Conservation (phyloP, 2,329 filamentous ascomycete genomes). For the Aspergillus sclerotialis region DNA sequence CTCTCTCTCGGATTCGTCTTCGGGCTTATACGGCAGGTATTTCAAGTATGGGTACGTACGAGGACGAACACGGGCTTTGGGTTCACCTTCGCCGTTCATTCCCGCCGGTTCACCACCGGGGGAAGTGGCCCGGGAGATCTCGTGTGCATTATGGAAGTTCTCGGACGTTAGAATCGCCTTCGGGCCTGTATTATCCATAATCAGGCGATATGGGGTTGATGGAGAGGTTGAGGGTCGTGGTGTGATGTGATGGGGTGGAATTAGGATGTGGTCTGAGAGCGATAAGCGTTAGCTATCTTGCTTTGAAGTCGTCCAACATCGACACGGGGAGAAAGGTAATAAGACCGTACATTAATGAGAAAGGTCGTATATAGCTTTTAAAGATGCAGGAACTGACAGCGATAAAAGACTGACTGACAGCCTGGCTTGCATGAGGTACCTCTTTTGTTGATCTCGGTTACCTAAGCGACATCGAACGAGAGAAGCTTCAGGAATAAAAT, state of each 20-base stretch:
- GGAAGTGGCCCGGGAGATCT: slow-evolving; percentile 78
- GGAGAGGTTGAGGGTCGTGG: too few species aligned
- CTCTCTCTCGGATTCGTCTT: slow-evolving; percentile 71
- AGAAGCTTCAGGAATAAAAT: background rate
- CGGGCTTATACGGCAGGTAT: slow-evolving; percentile 81
- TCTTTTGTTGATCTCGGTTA: slow-evolving; percentile 6
- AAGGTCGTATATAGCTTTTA: slow-evolving; percentile 13
- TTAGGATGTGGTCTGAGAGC: slow-evolving; percentile 15
- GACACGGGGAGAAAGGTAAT: background rate
- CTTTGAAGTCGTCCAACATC: slow-evolving; percentile 1
- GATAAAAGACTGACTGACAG: slow-evolving; percentile 17
- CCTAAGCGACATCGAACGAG: slow-evolving; percentile 7
- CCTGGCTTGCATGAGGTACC: slow-evolving; percentile 20
- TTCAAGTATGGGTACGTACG: slow-evolving; percentile 90
- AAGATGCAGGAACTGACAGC: slow-evolving; percentile 13
- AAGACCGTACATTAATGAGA: slow-evolving; percentile 14
- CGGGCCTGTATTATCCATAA: slow-evolving; percentile 29
- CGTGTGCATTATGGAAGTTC: slow-evolving; percentile 46
- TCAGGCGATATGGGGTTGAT: too few species aligned
- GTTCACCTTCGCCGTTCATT: slow-evolving; percentile 47
- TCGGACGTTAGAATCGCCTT: slow-evolving; percentile 31
- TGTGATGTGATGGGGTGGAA: slow-evolving; percentile 11
- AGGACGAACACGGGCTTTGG: slow-evolving; percentile 64
- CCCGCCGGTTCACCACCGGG: slow-evolving; percentile 54
- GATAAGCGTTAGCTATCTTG: slow-evolving; percentile 17